A percentile compares a stretch with the other conserved stretches of the same genome.
phyloP scores from a whole-genome alignment of 352 stramenopile genomes.

The Phytophthora ramorum region DNA sequence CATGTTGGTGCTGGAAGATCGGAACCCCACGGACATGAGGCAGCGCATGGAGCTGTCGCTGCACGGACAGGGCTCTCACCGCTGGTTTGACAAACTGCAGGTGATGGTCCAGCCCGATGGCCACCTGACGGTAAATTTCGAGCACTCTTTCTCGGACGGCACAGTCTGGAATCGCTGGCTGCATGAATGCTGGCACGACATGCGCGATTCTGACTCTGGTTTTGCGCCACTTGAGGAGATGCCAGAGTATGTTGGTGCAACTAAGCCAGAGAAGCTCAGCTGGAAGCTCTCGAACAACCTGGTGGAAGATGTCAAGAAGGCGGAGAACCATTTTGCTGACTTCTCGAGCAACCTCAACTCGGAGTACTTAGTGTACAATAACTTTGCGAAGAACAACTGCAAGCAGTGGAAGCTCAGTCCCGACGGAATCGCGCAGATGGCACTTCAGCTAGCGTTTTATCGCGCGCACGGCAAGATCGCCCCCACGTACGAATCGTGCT shows the following conservation, averaged over 20 bases:
- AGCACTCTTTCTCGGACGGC: slow-evolving; percentile 94
- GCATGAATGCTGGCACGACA: slow-evolving; percentile 92
- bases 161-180: slow-evolving; percentile 94
- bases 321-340: slow-evolving; percentile 68
- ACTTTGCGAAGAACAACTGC: slow-evolving; percentile 92
- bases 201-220: slow-evolving; percentile 78
- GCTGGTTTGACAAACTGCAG: slow-evolving; percentile 96
- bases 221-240: slow-evolving; percentile 73
- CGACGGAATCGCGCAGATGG: slow-evolving; percentile 93
- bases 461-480: slow-evolving; percentile 78
- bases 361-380: slow-evolving; percentile 85
- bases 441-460: slow-evolving; percentile 91
- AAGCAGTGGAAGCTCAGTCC: slow-evolving; percentile 93
- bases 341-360: slow-evolving; percentile 76
- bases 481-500: slow-evolving; percentile 93
- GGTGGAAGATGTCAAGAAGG: slow-evolving; percentile 76
- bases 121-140: slow-evolving; percentile 93
- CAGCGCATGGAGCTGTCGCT: slow-evolving; percentile 86
- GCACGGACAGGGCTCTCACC: slow-evolving; percentile 79
- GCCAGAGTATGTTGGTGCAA: slow-evolving; percentile 53
- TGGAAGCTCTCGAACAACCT: slow-evolving; percentile 86
- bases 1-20: slow-evolving; percentile 88
- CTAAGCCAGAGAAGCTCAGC: slow-evolving; percentile 58
- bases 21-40: slow-evolving; percentile 64
- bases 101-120: slow-evolving; percentile 88